phyloP scores from a whole-genome alignment of 192 early-diverging fungal species.

The Phlyctochytrium planicorne region DNA sequence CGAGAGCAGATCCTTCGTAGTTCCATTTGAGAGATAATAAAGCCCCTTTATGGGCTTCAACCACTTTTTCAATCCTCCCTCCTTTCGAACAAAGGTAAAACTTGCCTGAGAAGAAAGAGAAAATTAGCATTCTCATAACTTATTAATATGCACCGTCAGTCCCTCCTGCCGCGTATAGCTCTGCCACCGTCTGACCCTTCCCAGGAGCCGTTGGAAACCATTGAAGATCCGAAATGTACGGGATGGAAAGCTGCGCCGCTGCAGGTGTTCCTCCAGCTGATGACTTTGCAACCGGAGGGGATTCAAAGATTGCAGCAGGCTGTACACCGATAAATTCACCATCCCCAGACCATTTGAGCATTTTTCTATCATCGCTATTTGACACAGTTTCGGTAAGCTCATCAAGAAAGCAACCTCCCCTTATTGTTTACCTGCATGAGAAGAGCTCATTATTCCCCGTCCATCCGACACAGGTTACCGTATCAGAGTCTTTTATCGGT shows the following conservation, averaged over 20 bases:
- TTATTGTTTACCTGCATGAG: slow-evolving; percentile 45
- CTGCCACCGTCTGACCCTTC: slow-evolving; percentile 33
- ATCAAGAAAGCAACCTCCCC: background rate
- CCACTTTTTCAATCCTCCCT: slow-evolving; percentile 54
- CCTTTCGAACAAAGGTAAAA: slow-evolving; percentile 53
- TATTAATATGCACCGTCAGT: slow-evolving; percentile 47
- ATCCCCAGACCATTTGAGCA: slow-evolving; percentile 53
- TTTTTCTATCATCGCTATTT: slow-evolving; percentile 48
- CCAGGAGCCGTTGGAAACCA: slow-evolving; percentile 54
- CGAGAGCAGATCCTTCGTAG: slow-evolving; percentile 52
- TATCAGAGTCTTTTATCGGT: slow-evolving; percentile 49
- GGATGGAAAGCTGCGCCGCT: no score
- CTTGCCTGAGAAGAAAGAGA: slow-evolving; percentile 36
- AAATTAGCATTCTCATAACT: background rate
- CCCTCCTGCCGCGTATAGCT: slow-evolving; percentile 49
- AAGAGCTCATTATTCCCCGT: slow-evolving; percentile 57
- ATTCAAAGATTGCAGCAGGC: slow-evolving; percentile 32
- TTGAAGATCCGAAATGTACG: slow-evolving; percentile 50
- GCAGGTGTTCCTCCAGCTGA: background rate
- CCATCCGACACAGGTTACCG: slow-evolving; percentile 57
- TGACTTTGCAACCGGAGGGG: background rate
- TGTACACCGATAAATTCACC: slow-evolving; percentile 48
- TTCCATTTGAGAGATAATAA: slow-evolving; percentile 52
- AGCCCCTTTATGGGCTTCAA: slow-evolving; percentile 59
- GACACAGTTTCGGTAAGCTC: background rate